Evolutionary conservation across 2,329 filamentous ascomycete genomes (phyloP).

Genomic region (Stagonosporopsis vannaccii): DNA sequence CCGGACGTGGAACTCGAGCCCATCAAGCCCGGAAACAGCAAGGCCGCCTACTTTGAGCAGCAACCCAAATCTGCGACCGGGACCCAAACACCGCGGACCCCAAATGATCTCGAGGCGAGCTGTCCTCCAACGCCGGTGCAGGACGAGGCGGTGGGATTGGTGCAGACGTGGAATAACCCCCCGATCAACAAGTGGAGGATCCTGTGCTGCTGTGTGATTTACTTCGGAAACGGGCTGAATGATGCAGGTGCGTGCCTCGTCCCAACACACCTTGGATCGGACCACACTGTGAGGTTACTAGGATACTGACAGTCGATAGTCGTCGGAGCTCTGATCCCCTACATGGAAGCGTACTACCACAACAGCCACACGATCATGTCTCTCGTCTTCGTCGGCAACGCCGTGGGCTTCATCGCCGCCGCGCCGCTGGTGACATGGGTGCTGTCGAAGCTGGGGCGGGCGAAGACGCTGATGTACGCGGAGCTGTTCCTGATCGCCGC

Average conservation of each 20-base stretch:
- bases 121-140: constrained; percentile 57
- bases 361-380: constrained; percentile 83
- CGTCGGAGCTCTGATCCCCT: constrained; percentile 80
- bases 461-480: constrained; percentile 67
- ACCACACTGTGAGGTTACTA: neutral
- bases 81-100: constrained; percentile 41
- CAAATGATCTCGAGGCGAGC: constrained; percentile 62
- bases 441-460: constrained; percentile 68
- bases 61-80: constrained; percentile 13
- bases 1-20: constrained; percentile 48
- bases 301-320: constrained; percentile 44
- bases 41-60: constrained; percentile 22
- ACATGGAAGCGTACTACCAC: constrained; percentile 76
- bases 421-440: constrained; percentile 74
- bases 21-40: constrained; percentile 26
- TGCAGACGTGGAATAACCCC: constrained; percentile 65
- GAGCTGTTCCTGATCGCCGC: constrained; percentile 65
- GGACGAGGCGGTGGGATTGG: constrained; percentile 53
- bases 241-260: constrained; percentile 63
- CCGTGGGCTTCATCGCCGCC: constrained; percentile 76
- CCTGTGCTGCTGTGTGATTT: constrained; percentile 68
- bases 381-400: constrained; percentile 81
- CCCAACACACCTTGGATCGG: neutral
- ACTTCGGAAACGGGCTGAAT: constrained; percentile 73
- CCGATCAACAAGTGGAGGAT: constrained; percentile 75